Conservation (phyloP, 2,329 filamentous ascomycete genomes). For the Dryadomyces sulphureus region DNA sequence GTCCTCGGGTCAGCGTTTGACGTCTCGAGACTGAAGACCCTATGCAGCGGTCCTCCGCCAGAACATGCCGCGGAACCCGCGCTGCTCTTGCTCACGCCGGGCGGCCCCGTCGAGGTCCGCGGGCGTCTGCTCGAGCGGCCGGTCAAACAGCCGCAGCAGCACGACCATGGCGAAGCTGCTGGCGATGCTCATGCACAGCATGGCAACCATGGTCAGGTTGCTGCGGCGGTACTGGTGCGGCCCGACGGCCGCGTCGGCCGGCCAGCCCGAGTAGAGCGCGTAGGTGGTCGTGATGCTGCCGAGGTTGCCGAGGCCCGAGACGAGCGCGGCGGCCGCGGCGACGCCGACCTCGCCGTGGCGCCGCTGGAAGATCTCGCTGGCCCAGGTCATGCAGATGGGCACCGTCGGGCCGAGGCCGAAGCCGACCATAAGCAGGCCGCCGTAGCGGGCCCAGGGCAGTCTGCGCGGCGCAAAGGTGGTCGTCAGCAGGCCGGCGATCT, state of each 20-base stretch:
- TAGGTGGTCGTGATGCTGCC: constrained; percentile 81
- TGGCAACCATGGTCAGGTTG: constrained; percentile 80
- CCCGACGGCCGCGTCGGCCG: constrained; percentile 54
- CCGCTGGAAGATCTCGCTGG: constrained; percentile 75
- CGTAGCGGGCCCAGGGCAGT: constrained; percentile 72
- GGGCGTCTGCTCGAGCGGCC: constrained; percentile 32
- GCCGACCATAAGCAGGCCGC: constrained; percentile 76
- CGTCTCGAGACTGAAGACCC: neutral
- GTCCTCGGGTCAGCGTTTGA: too few relatives aligned
- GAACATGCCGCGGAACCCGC: constrained; percentile 35
- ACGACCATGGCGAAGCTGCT: constrained; percentile 56
- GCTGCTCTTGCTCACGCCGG: constrained; percentile 39
- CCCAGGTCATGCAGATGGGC: constrained; percentile 90
- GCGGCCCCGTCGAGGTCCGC: constrained; percentile 42
- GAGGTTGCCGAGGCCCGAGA: constrained; percentile 75
- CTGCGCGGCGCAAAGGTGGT: constrained; percentile 54
- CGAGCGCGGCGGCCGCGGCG: constrained; percentile 69
- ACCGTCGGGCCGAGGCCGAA: constrained; percentile 85
- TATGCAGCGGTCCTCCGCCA: constrained; percentile 12
- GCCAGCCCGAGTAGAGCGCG: constrained; percentile 78
- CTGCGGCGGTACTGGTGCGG: constrained; percentile 63
- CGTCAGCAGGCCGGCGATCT: constrained; percentile 67
- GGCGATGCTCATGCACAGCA: constrained; percentile 62
- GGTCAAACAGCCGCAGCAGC: constrained; percentile 44
- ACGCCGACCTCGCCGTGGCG: constrained; percentile 86